Percentiles rank a stretch among this genome's conserved stretches.
Evolutionary conservation across 2,329 filamentous ascomycete species (phyloP).

Genomic region (Colletotrichum tanaceti): DNA sequence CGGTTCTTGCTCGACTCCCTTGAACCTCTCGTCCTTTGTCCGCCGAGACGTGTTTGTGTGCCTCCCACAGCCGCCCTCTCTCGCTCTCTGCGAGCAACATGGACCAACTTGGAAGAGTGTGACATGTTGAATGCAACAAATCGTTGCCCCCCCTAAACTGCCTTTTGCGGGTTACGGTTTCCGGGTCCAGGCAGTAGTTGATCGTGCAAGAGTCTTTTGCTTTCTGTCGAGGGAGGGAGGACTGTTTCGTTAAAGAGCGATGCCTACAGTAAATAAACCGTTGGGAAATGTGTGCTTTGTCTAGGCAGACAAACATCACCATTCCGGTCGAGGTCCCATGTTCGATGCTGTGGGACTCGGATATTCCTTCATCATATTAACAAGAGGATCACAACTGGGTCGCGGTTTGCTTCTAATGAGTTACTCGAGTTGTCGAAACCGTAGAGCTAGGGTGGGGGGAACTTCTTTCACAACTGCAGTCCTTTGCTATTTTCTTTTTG

Average conservation of each 20-base stretch:
- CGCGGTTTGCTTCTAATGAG: no score
- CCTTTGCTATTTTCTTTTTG: background rate
- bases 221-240: no score
- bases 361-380: background rate
- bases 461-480: background rate
- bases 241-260: background rate
- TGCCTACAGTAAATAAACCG: background rate
- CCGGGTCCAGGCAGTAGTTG: no score
- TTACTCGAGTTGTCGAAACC: background rate
- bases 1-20: background rate
- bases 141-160: no score
- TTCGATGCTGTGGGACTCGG: background rate
- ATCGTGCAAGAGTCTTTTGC: background rate
- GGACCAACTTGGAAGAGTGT: no score
- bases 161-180: background rate
- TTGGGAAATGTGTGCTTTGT: background rate
- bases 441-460: no score
- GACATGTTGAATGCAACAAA: background rate
- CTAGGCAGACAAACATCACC: no score
- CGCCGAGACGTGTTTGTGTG: background rate
- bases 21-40: background rate
- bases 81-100: no score
- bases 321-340: background rate
- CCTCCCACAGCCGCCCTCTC: background rate
- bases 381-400: background rate